Conservation (phyloP, 1,284 basidiomycete species). For the Xanthoconium separans region DNA sequence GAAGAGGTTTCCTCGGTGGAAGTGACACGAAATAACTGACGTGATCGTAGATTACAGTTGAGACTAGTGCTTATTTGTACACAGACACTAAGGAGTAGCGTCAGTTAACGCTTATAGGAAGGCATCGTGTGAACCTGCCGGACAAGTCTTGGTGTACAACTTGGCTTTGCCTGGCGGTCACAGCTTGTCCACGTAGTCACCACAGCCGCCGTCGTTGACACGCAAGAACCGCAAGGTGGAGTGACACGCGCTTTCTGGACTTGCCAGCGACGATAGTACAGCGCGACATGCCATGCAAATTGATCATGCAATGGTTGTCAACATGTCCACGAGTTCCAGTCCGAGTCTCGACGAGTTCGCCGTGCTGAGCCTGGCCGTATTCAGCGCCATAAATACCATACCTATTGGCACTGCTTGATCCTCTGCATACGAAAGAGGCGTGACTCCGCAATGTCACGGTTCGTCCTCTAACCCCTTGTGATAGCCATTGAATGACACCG, state of each 20-base stretch:
- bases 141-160: background rate
- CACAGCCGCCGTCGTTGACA: slow-evolving; percentile 12
- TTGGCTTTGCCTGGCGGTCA: background rate
- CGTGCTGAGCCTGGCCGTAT: background rate
- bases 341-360: background rate
- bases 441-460: slow-evolving; percentile 9
- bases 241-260: slow-evolving; percentile 1
- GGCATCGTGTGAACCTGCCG: slow-evolving; percentile 19
- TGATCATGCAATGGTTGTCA: slow-evolving; percentile 2
- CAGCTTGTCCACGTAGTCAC: slow-evolving; percentile 19
- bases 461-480: slow-evolving; percentile 11
- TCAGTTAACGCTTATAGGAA: no score
- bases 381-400: slow-evolving; percentile 8
- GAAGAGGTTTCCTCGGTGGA: slow-evolving; percentile 11
- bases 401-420: slow-evolving; percentile 4
- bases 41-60: slow-evolving; percentile 17
- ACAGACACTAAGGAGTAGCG: background rate
- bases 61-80: background rate
- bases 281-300: slow-evolving; percentile 1
- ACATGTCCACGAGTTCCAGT: background rate
- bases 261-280: background rate
- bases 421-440: no score
- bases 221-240: background rate
- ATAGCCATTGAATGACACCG: no score
- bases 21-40: slow-evolving; percentile 26